These are phyloP conservation scores for Suhomyces prunicola DNA, from an alignment of 805 yeast species.

Conservation along the genomic window DNA sequence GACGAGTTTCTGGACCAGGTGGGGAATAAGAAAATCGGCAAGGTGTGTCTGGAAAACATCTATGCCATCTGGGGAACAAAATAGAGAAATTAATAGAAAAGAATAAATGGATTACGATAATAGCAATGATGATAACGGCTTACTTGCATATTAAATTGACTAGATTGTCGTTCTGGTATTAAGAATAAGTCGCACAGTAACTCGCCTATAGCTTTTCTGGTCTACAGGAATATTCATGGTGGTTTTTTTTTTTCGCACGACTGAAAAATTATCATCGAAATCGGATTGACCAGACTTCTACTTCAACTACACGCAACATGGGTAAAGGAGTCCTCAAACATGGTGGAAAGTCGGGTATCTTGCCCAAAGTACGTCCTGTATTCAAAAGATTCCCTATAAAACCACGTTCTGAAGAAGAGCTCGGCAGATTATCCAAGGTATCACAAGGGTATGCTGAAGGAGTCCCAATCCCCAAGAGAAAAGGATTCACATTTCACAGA, in stretches of 20 bases:
- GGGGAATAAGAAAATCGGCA: constrained; percentile 52
- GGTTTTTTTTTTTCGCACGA: background rate
- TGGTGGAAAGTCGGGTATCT: constrained; percentile 74
- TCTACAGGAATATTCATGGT: no score
- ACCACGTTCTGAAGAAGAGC: constrained; percentile 44
- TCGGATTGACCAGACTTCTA: background rate
- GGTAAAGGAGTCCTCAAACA: constrained; percentile 49
- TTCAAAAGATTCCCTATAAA: constrained; percentile 61
- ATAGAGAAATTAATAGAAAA: background rate
- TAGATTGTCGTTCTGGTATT: no score
- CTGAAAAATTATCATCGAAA: constrained; percentile 1
- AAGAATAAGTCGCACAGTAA: no score
- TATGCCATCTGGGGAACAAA: constrained; percentile 56
- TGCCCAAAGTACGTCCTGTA: constrained; percentile 75
- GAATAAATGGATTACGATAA: background rate
- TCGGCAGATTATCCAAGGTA: constrained; percentile 43
- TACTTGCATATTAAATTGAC: no score
- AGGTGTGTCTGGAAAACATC: constrained; percentile 48
- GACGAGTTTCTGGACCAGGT: constrained; percentile 39
- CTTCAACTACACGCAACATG: constrained; percentile 23
- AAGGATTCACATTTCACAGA: constrained; percentile 45
- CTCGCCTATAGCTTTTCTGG: no score
- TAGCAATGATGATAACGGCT: no score
- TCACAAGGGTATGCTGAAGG: constrained; percentile 69
- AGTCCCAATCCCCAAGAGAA: constrained; percentile 62